These are phyloP conservation scores for Colletotrichum cereale DNA, from an alignment of 2,329 filamentous ascomycete genomes.

Conservation along the genomic window DNA sequence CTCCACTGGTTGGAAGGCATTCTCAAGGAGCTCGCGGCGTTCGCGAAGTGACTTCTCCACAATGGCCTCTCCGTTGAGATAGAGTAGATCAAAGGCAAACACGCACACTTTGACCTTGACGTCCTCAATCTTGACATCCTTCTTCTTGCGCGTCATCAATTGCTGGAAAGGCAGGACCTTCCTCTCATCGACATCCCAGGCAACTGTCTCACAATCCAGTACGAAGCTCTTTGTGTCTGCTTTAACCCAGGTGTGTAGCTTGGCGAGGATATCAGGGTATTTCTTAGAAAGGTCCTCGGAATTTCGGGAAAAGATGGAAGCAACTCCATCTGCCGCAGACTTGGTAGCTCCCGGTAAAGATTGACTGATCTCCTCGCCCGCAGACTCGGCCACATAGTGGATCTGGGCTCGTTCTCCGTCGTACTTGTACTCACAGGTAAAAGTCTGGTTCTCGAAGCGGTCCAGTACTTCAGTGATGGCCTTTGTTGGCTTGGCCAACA, in stretches of 20 bases:
- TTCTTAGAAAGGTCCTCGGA: conserved; percentile 98
- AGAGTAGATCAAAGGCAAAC: conserved; percentile 95
- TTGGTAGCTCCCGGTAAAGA: conserved; percentile 71
- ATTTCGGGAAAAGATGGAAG: conserved; percentile 96
- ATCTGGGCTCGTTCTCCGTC: conserved; percentile 99
- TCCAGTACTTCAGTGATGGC: conserved; percentile 98
- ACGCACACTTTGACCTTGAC: conserved; percentile 98
- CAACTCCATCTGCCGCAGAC: conserved; percentile 78
- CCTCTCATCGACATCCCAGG: conserved; percentile 95
- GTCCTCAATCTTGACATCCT: conserved; percentile 95
- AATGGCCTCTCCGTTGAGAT: conserved; percentile 89
- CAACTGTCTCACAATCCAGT: conserved; percentile 97
- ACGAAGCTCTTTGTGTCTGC: conserved; percentile 93
- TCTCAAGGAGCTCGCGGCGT: conserved; percentile 79
- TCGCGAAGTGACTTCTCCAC: conserved; percentile 90
- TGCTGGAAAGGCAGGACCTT: conserved; percentile 98
- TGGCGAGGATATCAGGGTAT: conserved; percentile 93
- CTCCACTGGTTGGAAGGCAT: conserved; percentile 81
- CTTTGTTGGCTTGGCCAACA: conserved; percentile 98
- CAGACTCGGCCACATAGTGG: conserved; percentile 91
- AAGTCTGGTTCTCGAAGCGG: conserved; percentile 93
- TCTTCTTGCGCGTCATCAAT: conserved; percentile 97
- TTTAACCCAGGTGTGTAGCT: conserved; percentile 91
- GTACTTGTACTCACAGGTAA: conserved; percentile 99
- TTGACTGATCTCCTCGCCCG: conserved; percentile 76